A percentile compares a stretch with the other conserved stretches of the same genome.
Conservation (phyloP, 2,329 filamentous ascomycete genomes). For the Endocalyx cinctus region DNA sequence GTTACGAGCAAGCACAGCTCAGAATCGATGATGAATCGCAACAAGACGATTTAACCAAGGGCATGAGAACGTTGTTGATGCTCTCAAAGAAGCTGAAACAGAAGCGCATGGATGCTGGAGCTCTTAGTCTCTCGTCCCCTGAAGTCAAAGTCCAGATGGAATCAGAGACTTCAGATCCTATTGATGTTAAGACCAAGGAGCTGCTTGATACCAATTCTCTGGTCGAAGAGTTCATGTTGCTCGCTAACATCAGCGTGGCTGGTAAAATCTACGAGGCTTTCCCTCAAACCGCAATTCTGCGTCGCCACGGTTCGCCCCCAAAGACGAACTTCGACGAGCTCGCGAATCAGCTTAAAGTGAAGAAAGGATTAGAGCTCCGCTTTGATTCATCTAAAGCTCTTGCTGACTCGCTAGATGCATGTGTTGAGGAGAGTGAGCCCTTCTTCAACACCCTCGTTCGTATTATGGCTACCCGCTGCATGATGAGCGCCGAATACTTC, state of each 20-base stretch:
- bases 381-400: constrained; percentile 88
- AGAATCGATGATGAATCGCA: constrained; percentile 87
- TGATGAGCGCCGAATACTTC: constrained; percentile 99
- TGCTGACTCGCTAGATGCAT: constrained; percentile 84
- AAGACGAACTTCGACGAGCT: constrained; percentile 97
- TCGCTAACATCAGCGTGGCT: constrained; percentile 94
- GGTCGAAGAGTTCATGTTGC: constrained; percentile 98
- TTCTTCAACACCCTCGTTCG: constrained; percentile 99
- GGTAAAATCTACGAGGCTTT: constrained; percentile 86
- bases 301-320: constrained; percentile 86
- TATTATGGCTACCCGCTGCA: constrained; percentile 96
- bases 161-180: constrained; percentile 90
- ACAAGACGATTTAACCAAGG: constrained; percentile 81
- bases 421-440: constrained; percentile 72
- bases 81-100: constrained; percentile 91
- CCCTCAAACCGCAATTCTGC: constrained; percentile 89
- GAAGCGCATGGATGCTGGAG: constrained; percentile 94
- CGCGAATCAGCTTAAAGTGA: constrained; percentile 82
- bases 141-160: constrained; percentile 95
- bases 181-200: constrained; percentile 94
- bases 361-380: constrained; percentile 73
- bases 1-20: constrained; percentile 92
- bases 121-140: constrained; percentile 91
- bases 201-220: constrained; percentile 94
- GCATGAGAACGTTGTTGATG: constrained; percentile 81